A percentile compares a stretch with the other conserved stretches of the same genome.
Conservation (phyloP, 257 asterid species). For the Solanum gandarillasii region DNA sequence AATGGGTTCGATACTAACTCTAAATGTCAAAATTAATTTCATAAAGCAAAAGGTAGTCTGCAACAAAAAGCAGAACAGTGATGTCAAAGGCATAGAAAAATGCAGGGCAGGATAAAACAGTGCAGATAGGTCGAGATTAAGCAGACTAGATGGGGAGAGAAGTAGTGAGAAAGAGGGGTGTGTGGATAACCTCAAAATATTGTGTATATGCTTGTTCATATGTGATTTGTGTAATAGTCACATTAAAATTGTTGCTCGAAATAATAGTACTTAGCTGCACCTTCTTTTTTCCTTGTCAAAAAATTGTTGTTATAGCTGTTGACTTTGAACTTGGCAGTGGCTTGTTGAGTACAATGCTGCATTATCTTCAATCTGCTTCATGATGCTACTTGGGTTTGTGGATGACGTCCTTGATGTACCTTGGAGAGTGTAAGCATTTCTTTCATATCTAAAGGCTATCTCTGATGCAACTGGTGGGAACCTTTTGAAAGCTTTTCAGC, state of each 20-base stretch:
- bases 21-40: background rate
- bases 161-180: background rate
- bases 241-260: background rate
- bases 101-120: background rate
- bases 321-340: constrained; percentile 46
- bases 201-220: background rate
- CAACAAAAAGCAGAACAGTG: background rate
- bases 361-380: constrained; percentile 87
- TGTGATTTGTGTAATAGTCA: background rate
- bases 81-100: background rate
- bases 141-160: background rate
- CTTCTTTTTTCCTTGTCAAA: background rate
- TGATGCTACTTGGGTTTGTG: constrained; percentile 88
- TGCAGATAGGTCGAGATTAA: background rate
- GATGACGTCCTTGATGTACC: constrained; percentile 98
- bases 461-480: background rate
- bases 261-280: background rate
- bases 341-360: constrained; percentile 98
- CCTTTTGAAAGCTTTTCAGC: background rate
- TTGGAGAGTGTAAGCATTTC: constrained; percentile 89
- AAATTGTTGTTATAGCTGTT: constrained; percentile 1
- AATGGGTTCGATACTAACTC: background rate
- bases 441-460: background rate
- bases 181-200: background rate
- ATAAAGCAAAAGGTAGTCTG: background rate